Evolutionary conservation across 805 yeast genomes (phyloP).

Genomic region (Wickerhamiella musiphila): DNA sequence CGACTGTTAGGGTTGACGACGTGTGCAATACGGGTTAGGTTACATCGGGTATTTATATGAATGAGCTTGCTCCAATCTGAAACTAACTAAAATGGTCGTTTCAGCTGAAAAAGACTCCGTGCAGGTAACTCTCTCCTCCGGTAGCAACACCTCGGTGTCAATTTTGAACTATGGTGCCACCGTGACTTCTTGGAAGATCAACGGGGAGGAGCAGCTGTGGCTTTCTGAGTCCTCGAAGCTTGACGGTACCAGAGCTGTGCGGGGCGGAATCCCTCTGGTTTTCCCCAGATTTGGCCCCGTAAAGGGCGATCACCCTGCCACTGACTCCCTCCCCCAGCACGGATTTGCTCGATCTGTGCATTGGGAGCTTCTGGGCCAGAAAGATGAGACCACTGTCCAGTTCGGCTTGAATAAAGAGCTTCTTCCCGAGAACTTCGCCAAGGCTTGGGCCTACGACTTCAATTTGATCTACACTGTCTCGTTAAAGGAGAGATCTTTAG

Average conservation of each 20-base stretch:
- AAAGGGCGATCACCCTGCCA: slow-evolving; percentile 20
- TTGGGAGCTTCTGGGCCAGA: slow-evolving; percentile 92
- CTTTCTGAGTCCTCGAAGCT: slow-evolving; percentile 41
- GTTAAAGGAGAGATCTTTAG: slow-evolving; percentile 30
- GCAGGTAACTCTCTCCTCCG: slow-evolving; percentile 8
- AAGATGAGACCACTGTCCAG: slow-evolving; percentile 52
- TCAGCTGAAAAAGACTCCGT: slow-evolving; percentile 8
- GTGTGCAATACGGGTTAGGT: too few species aligned
- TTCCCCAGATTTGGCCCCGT: slow-evolving; percentile 72
- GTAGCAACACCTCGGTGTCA: slow-evolving; percentile 25
- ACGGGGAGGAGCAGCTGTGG: slow-evolving; percentile 73
- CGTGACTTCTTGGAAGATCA: slow-evolving; percentile 60
- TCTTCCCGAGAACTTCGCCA: slow-evolving; percentile 41
- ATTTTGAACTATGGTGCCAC: slow-evolving; percentile 82
- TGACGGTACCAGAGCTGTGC: slow-evolving; percentile 85
- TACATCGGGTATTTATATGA: slow-evolving; percentile 5
- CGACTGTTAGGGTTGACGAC: too few species aligned
- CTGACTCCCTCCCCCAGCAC: slow-evolving; percentile 69
- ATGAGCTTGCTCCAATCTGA: slow-evolving; percentile 6
- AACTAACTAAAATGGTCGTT: slow-evolving; percentile 12
- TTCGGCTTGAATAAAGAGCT: slow-evolving; percentile 82
- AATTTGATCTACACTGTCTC: slow-evolving; percentile 55
- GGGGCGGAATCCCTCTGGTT: slow-evolving; percentile 95
- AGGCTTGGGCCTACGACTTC: slow-evolving; percentile 57
- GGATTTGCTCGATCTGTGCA: slow-evolving; percentile 82